phyloP scores from a whole-genome alignment of 495 filamentous ascomycete genomes.

The Trypethelium eluteriae region DNA sequence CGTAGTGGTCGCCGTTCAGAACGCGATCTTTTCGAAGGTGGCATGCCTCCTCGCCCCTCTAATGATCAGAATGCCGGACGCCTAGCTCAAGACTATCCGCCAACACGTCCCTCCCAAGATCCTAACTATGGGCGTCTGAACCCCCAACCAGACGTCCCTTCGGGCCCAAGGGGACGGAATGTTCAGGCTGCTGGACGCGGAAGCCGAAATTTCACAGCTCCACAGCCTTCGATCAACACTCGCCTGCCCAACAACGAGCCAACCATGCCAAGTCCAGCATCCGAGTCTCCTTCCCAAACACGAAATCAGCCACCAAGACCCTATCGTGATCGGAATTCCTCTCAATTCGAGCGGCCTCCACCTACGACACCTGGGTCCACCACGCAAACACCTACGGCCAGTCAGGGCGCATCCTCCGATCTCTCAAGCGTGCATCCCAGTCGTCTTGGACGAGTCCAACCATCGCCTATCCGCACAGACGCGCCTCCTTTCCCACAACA shows the following conservation, averaged over 20 bases:
- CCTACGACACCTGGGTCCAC: conserved; percentile 21
- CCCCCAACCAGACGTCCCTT: conserved; percentile 53
- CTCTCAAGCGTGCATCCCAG: conserved; percentile 31
- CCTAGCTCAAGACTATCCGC: conserved; percentile 25
- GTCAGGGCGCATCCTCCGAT: conserved; percentile 15
- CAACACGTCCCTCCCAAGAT: conserved; percentile 29
- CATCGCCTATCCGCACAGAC: conserved; percentile 26
- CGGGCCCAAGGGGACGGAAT: conserved; percentile 56
- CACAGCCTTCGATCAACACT: conserved; percentile 25
- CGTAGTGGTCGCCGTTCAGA: conserved; percentile 24
- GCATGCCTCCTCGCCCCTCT: conserved; percentile 18
- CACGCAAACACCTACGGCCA: conserved; percentile 18
- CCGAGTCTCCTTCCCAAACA: conserved; percentile 17
- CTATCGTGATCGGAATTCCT: conserved; percentile 12
- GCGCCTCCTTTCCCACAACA: conserved; percentile 4
- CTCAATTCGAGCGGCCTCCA: conserved; percentile 19
- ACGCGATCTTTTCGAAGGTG: conserved; percentile 26
- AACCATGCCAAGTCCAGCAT: conserved; percentile 11
- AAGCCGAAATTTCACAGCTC: conserved; percentile 33
- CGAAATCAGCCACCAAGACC: conserved; percentile 11
- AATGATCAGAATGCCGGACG: conserved; percentile 26
- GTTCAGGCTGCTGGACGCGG: conserved; percentile 32
- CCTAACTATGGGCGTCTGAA: conserved; percentile 39
- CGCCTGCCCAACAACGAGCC: conserved; percentile 13
- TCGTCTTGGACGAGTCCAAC: conserved; percentile 24